A percentile compares a stretch with the other conserved stretches of the same genome.
Conservation (phyloP, 495 filamentous ascomycete genomes). For the Astrothelium subdiscretum region DNA sequence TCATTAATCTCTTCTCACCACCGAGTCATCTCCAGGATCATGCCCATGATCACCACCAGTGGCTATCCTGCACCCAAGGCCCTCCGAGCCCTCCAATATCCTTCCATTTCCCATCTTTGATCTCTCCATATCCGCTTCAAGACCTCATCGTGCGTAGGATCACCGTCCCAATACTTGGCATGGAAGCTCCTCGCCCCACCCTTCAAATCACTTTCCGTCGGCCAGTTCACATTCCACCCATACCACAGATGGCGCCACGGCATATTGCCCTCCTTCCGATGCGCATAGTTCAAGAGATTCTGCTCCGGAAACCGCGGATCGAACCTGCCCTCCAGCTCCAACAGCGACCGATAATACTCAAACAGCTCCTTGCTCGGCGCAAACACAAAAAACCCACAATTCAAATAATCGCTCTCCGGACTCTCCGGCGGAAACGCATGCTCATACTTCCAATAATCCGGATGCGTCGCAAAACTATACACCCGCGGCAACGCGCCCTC, state of each 20-base stretch:
- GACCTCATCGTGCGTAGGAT: constrained; percentile 16
- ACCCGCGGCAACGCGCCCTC: constrained; percentile 15
- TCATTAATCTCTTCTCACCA: too few relatives aligned
- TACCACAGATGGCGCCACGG: constrained; percentile 20
- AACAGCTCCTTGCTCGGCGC: constrained; percentile 12
- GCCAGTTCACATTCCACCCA: constrained; percentile 24
- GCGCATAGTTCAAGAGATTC: constrained; percentile 18
- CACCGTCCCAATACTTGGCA: constrained; percentile 20
- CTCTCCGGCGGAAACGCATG: constrained; percentile 13
- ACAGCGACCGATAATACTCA: constrained; percentile 14
- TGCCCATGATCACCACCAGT: not conserved
- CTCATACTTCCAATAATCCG: constrained; percentile 12
- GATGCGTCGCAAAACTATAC: constrained; percentile 17
- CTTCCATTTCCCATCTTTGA: constrained; percentile 21
- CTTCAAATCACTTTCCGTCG: constrained; percentile 15
- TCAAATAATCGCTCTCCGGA: constrained; percentile 14
- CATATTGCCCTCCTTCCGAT: constrained; percentile 17
- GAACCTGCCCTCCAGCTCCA: constrained; percentile 9
- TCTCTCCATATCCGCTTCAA: constrained; percentile 20
- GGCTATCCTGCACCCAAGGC: not conserved
- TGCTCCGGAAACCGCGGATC: constrained; percentile 14
- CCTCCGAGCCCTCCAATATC: constrained; percentile 14
- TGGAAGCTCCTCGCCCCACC: constrained; percentile 18
- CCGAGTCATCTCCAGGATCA: not conserved
- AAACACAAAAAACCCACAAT: constrained; percentile 19